Evolutionary conservation across 768 basidiomycete genomes (phyloP).

Genomic region (Tricholoma terreum): DNA sequence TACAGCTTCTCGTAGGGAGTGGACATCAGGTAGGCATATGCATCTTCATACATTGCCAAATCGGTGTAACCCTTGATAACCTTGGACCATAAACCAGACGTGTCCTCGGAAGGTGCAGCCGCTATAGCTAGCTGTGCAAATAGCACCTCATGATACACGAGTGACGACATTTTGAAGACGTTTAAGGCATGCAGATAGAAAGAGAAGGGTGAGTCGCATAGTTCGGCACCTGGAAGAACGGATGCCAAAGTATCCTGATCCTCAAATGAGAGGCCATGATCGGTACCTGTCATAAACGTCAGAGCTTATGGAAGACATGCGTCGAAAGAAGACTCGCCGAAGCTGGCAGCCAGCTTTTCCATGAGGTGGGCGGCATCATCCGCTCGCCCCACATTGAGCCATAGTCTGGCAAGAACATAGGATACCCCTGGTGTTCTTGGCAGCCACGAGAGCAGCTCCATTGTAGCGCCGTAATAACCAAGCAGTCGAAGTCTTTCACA

Average conservation of each 20-base stretch:
- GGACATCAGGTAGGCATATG: conserved; percentile 75
- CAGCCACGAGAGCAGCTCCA: conserved; percentile 71
- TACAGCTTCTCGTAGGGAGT: conserved; percentile 78
- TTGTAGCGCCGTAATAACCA: conserved; percentile 58
- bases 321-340: conserved; percentile 50
- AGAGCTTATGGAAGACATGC: conserved; percentile 8
- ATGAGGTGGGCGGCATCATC: conserved; percentile 73
- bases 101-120: conserved; percentile 54
- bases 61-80: conserved; percentile 75
- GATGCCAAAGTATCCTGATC: conserved; percentile 60
- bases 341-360: conserved; percentile 71
- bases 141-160: conserved; percentile 59
- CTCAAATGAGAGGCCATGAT: conserved; percentile 51
- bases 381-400: conserved; percentile 59
- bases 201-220: conserved; percentile 58
- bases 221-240: conserved; percentile 56
- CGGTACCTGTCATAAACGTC: conserved; percentile 35
- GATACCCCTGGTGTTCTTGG: conserved; percentile 73
- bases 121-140: conserved; percentile 83
- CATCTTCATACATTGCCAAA: conserved; percentile 77
- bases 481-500: conserved; percentile 66
- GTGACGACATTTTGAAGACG: conserved; percentile 63
- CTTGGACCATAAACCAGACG: conserved; percentile 72
- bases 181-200: conserved; percentile 77
- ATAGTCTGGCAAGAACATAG: conserved; percentile 70